Evolutionary conservation across 2,329 filamentous ascomycete genomes (phyloP), one percentile per base, ranked within the genome.

Genomic region (Fusarium sp.): DNA sequence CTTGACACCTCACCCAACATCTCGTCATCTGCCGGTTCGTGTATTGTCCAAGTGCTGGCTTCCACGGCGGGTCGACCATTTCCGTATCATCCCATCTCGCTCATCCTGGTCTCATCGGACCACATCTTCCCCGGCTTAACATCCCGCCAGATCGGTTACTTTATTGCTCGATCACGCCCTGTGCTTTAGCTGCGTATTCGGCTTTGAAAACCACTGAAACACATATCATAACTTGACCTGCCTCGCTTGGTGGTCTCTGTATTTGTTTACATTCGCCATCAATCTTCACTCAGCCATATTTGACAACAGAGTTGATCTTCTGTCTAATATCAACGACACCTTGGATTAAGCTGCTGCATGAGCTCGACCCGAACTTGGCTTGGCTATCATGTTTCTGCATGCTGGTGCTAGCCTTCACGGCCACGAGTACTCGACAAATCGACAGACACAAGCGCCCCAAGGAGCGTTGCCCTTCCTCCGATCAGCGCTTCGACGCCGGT

Each of bases 321-420:
- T 24, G 11, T 48, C 44, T 42, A 31, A 44, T 31, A 55, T 26
- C 15, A 42, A 60, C 20, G 8, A 33, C 36, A n/a, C 36, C 39
- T 33, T 42, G 39, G 36, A 64, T 63, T 41, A 55, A 73, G 62
- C 68, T 75, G 59, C 66, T 70, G 42, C 61, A 77, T 77, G 74
- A 70, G 58, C 67, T 76, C 48, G 62, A 66, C n/a, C 38, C 60
- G 58, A 61, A 44, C 20, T 56, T 63, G 69, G 56, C 67, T 64
- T 66, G 67, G 70, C 45, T 69, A 81, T 69, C 72, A 90, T 91
- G 89, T 89, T 90, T 77, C 82, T 90, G 39, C 89, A 90, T 76
- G 84, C 88, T 24, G 89, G 88, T 51, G 89, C 89, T 56, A 87
- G 88, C 80, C 83, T 90, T 26, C 88, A 90, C 77, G 89, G 88